Evolutionary conservation across 257 asterid genomes (phyloP), one percentile per base, ranked within the genome.

Genomic region (Jasminum sambac): DNA sequence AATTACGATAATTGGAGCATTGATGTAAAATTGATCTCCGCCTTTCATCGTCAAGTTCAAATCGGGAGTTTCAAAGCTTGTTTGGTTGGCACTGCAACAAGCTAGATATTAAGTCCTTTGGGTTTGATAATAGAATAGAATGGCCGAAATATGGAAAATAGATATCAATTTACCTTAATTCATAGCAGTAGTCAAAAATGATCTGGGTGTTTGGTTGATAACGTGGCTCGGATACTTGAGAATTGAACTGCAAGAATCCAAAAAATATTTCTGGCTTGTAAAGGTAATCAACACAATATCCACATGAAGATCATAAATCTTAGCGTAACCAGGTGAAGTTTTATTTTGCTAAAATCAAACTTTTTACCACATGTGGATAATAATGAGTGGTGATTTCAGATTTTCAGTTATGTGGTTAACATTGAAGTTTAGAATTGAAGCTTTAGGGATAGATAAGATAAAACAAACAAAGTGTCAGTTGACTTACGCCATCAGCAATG

Each of bases 41-140:
- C 99, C 98, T 81, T 80, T 79, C 91, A 88, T 87, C 2, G 98
- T 95, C 57, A 95, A 80, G 88, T 84, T 88, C 83, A 95, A 72
- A 62, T 64, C 58, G 8, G 99, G 99, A 70, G 70, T n/a, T 46
- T 1, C 11, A 43, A 78, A 76, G 34, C 60, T 77, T 4, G 75
- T 69, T 79, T 89, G 94, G 39, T 70, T 87, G 48, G 89, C 78
- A 83, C 96, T 95, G 92, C 74, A 70, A 12, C 37, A 70, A 37
- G 46, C 61, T 26, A 69, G 76, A 69, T 7, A 72, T 62, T 72
- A 66, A 40, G 80, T 75, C 39, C 36, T n/a, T 37, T 42, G 36
- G 63, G 64, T 67, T 67, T 59, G 50, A 43, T 41, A 64, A 66
- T 68, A 52, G 58, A 63, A 43, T 16, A 43, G 30, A 43, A 7